Evolutionary conservation across 164 flowering plant genomes (phyloP), one percentile per base, ranked within the genome.

Genomic region (Tinospora cordifolia): DNA sequence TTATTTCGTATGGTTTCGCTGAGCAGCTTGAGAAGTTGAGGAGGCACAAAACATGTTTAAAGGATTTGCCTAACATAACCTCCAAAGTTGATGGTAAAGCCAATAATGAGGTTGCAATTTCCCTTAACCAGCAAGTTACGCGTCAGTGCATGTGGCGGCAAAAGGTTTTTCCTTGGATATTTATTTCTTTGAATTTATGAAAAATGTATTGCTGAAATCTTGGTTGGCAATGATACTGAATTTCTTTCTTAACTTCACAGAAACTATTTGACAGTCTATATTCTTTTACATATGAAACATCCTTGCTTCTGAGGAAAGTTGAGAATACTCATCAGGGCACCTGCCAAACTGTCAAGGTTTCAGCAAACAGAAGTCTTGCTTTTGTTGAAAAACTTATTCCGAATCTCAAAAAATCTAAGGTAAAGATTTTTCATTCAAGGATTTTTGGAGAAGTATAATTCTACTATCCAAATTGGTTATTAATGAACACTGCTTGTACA

Each of bases 141-240:
- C 65, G 79, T 38, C 74, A 69, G 64, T 90, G 87, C 83, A 83
- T 95, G 94, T 89, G 97, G 98, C 82, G 84, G 63, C 99, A 92
- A 68, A 95, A 95, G 90, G 98, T 88, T 70, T 19, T 63, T 44
- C 17, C 11, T 46, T 30, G 7, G 19, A 63, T 64, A 38, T 27
- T 36, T 19, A 27, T 40, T 5, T 14, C 36, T 36, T 40, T 21
- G 3, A 38, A 10, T 5, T 34, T n/a, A 51, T 3, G 10, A 3
- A 15, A 15, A 24, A 25, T 36, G 17, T 44, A 10, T 71, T 70
- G 25, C 2, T 30, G 11, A 13, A 64, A 26, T 5, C 38, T 59
- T 12, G 30, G 58, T 58, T 60, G 25, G 6, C 71, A 63, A 69
- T 63, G 17, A 13, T 27, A 57, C 14, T 30, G 21, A 13, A 49